phyloP scores from a whole-genome alignment of 345 rosid genomes.

The Salix caprea region DNA sequence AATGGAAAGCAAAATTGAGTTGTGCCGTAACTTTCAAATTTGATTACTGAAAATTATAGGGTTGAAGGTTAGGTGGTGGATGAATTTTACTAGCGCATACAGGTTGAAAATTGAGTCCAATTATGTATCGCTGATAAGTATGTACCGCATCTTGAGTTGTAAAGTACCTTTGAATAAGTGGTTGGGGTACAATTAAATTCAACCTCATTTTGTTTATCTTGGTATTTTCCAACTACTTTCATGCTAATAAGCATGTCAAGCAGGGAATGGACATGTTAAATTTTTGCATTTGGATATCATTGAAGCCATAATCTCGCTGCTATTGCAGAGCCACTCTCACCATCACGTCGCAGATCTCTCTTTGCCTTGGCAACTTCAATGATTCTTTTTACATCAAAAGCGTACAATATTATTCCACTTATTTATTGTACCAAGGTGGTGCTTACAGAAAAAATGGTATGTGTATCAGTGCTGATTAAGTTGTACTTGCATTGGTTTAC shows the following conservation, averaged over 20 bases:
- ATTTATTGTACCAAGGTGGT: conserved; percentile 45
- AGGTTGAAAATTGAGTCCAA: not conserved
- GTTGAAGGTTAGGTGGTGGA: not conserved
- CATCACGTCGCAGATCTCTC: conserved; percentile 79
- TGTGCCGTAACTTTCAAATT: not conserved
- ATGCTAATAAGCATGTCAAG: not conserved
- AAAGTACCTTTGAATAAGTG: not conserved
- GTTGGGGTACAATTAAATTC: not conserved
- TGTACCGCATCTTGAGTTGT: not conserved
- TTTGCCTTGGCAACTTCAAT: conserved; percentile 77
- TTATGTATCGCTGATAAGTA: not conserved
- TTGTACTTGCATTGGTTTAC: conserved; percentile 6
- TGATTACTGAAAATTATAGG: not conserved
- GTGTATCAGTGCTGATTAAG: conserved; percentile 6
- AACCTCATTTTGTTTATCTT: not conserved
- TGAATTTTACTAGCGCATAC: not conserved
- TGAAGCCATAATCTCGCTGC: not conserved
- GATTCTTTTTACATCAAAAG: conserved; percentile 83
- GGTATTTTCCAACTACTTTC: not conserved
- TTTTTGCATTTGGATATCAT: not conserved
- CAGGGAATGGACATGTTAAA: not conserved
- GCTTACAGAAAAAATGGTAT: conserved; percentile 61
- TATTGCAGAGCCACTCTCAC: conserved; percentile 70
- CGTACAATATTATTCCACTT: conserved; percentile 54
- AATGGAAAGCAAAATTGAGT: not conserved